phyloP scores from a whole-genome alignment of 2,329 filamentous ascomycete species.

The Ascocoryne sarcoides region DNA sequence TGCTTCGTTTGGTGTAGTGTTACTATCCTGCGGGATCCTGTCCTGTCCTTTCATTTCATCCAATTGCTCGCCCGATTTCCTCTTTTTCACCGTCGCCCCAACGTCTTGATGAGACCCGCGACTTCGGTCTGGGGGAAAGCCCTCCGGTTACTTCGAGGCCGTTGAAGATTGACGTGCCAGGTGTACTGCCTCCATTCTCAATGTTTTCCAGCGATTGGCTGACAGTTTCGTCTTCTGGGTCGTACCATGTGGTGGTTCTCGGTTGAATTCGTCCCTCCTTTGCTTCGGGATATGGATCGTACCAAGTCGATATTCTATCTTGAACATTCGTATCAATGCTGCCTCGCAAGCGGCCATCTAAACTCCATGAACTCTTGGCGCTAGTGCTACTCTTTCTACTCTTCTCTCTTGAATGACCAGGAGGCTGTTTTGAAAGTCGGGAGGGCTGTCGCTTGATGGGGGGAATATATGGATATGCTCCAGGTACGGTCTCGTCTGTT shows the following conservation, averaged over 20 bases:
- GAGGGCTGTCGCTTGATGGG: constrained; percentile 44
- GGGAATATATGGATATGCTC: constrained; percentile 50
- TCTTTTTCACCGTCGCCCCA: constrained; percentile 7
- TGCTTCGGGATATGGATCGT: constrained; percentile 11
- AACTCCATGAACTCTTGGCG: constrained; percentile 22
- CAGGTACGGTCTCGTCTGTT: constrained; percentile 52
- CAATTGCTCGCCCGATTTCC: constrained; percentile 22
- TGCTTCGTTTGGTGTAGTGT: too few species aligned
- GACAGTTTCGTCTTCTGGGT: constrained; percentile 15
- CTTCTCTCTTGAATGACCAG: constrained; percentile 23
- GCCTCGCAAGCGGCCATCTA: constrained; percentile 10
- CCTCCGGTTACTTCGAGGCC: constrained; percentile 12
- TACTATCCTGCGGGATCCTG: too few species aligned
- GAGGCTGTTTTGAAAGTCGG: constrained; percentile 40
- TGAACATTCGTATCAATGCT: constrained; percentile 14
- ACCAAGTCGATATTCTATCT: constrained; percentile 19
- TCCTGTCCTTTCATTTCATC: constrained; percentile 13
- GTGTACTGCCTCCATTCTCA: constrained; percentile 15
- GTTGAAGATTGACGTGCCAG: constrained; percentile 18
- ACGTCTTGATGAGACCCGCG: constrained; percentile 8
- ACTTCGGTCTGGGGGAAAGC: constrained; percentile 22
- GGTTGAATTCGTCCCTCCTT: not conserved
- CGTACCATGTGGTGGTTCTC: constrained; percentile 1
- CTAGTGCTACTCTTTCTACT: constrained; percentile 26
- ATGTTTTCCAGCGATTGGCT: constrained; percentile 10